Conservation (phyloP, 257 asterid genomes). For the Rubia yunnanensis region DNA sequence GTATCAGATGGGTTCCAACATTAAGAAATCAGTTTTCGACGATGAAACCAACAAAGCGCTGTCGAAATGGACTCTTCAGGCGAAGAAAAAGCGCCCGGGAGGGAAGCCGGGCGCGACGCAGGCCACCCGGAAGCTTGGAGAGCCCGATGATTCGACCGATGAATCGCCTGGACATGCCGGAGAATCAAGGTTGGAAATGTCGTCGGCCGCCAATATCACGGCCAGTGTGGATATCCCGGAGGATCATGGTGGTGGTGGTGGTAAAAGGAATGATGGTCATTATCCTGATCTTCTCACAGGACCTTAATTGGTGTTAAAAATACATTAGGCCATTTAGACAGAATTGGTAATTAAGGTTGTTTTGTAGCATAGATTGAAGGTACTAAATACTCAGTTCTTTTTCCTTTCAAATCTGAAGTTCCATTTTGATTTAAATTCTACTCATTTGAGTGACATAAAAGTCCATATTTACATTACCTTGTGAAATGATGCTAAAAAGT, state of each 20-base stretch:
- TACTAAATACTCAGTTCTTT: background rate
- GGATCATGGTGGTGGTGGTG: constrained; percentile 9
- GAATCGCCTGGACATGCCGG: constrained; percentile 3
- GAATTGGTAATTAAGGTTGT: background rate
- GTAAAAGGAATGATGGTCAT: constrained; percentile 7
- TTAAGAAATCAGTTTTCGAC: constrained; percentile 81
- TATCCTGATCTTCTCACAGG: constrained; percentile 26
- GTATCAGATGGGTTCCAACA: constrained; percentile 86
- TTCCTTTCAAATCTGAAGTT: background rate
- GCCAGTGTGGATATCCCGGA: constrained; percentile 36
- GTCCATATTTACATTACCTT: no score
- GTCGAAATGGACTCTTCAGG: constrained; percentile 72
- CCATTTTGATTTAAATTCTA: background rate
- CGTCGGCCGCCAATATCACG: constrained; percentile 29
- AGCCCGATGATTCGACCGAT: constrained; percentile 34
- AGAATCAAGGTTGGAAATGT: constrained; percentile 7
- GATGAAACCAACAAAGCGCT: constrained; percentile 90
- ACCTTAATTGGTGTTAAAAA: constrained; percentile 14
- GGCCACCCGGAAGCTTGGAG: constrained; percentile 37
- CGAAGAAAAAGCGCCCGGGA: constrained; percentile 35
- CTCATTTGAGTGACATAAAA: background rate
- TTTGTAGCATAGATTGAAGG: background rate
- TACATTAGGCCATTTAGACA: background rate
- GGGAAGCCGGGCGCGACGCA: constrained; percentile 3
- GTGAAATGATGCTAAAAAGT: no score